phyloP scores from a whole-genome alignment of 148 eudicot species.

The Vaccinium darrowii region DNA sequence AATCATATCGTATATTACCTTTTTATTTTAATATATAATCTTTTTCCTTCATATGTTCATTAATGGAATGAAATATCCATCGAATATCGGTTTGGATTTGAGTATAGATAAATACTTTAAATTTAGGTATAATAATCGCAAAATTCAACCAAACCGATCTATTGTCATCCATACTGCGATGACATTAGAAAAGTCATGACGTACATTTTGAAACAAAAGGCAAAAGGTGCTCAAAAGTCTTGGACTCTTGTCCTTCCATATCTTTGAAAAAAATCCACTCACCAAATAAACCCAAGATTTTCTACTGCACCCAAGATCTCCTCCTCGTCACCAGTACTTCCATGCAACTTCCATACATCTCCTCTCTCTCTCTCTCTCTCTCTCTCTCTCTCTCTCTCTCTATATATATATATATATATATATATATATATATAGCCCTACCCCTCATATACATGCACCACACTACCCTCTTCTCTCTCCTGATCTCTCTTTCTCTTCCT shows the following conservation, averaged over 20 bases:
- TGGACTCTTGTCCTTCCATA: constrained; percentile 27
- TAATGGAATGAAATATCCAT: too few relatives aligned
- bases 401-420: too few relatives aligned
- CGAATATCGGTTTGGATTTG: too few relatives aligned
- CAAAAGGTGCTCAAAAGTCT: neutral
- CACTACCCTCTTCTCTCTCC: neutral
- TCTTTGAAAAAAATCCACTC: constrained; percentile 37
- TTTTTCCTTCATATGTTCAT: too few relatives aligned
- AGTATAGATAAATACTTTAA: too few relatives aligned
- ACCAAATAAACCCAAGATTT: constrained; percentile 15
- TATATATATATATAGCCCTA: neutral
- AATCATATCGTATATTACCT: too few relatives aligned
- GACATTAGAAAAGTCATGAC: constrained; percentile 18
- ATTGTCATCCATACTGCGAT: neutral
- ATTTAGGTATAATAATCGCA: too few relatives aligned
- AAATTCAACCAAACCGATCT: too few relatives aligned
- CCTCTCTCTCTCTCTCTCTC: neutral
- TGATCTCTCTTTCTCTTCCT: neutral
- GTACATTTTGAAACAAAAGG: neutral
- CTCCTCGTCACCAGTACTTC: constrained; percentile 4
- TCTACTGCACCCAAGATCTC: constrained; percentile 9
- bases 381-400: neutral
- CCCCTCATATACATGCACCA: neutral
- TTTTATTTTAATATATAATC: too few relatives aligned
- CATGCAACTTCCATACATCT: constrained; percentile 15